phyloP scores from a whole-genome alignment of 2,329 filamentous ascomycete genomes.

The Fusarium pseudocircinatum region DNA sequence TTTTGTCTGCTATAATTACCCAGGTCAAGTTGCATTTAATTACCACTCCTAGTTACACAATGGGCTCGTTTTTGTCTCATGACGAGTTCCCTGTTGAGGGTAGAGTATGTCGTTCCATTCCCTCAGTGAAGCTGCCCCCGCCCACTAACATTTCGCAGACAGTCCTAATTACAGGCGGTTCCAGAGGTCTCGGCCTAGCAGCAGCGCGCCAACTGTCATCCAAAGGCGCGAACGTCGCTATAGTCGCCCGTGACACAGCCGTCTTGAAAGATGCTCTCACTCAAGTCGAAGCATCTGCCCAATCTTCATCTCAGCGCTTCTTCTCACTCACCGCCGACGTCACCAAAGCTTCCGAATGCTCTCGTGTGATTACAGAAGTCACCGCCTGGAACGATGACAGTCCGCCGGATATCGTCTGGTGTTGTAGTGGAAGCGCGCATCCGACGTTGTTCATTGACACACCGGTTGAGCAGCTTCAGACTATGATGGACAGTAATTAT shows the following conservation, averaged over 20 bases:
- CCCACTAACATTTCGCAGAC: constrained; percentile 3
- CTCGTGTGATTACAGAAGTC: constrained; percentile 10
- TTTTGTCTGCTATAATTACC: background rate
- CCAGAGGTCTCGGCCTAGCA: constrained; percentile 22
- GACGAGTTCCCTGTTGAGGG: constrained; percentile 18
- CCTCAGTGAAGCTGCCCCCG: rapidly evolving
- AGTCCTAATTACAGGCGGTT: constrained; percentile 26
- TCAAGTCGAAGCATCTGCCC: constrained; percentile 12
- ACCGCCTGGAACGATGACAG: constrained; percentile 18
- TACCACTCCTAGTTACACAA: background rate
- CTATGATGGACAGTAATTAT: constrained; percentile 36
- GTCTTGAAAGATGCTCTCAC: constrained; percentile 13
- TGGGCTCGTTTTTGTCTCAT: constrained; percentile 9
- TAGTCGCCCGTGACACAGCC: constrained; percentile 1
- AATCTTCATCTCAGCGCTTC: constrained; percentile 14
- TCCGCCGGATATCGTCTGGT: constrained; percentile 19
- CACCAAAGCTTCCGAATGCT: constrained; percentile 15
- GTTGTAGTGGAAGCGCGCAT: constrained; percentile 30
- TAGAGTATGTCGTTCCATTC: background rate
- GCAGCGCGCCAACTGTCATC: constrained; percentile 25
- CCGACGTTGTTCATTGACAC: constrained; percentile 31
- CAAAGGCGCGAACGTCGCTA: constrained; percentile 20
- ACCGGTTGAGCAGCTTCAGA: constrained; percentile 25
- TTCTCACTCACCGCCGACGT: constrained; percentile 13
- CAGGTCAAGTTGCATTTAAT: background rate